These are phyloP conservation scores for Mucor plumbeus DNA, from an alignment of 371 early-diverging fungal species.

Conservation along the genomic window DNA sequence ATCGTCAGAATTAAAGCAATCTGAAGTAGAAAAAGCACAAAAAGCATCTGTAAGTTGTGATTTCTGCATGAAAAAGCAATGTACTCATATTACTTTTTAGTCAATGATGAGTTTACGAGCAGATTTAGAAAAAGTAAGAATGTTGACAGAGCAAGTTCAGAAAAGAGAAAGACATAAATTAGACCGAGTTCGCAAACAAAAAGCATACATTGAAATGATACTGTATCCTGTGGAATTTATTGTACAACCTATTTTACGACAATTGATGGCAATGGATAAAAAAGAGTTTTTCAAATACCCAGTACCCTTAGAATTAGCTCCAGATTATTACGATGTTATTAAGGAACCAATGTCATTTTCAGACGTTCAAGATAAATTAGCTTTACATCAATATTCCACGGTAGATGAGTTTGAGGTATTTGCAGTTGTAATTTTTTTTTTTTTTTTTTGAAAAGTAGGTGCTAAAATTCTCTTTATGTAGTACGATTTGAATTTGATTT, in stretches of 20 bases:
- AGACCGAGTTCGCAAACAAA: constrained; percentile 61
- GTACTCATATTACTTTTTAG: constrained; percentile 18
- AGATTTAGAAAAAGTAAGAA: constrained; percentile 87
- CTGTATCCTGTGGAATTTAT: constrained; percentile 77
- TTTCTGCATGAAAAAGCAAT: too few species aligned
- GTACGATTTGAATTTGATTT: constrained; percentile 73
- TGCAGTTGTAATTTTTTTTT: neutral
- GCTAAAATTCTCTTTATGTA: constrained; percentile 19
- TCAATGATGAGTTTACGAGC: constrained; percentile 68
- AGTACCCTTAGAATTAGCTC: constrained; percentile 77
- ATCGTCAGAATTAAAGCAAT: constrained; percentile 79
- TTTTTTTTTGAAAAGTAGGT: too few species aligned
- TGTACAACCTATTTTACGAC: constrained; percentile 64
- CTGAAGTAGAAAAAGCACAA: constrained; percentile 77
- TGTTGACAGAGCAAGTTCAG: constrained; percentile 84
- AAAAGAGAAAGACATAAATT: constrained; percentile 89
- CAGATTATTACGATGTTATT: constrained; percentile 82
- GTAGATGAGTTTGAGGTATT: constrained; percentile 51
- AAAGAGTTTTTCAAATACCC: constrained; percentile 65
- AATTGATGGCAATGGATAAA: constrained; percentile 64
- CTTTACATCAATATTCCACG: constrained; percentile 38
- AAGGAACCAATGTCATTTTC: constrained; percentile 64
- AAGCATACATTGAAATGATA: constrained; percentile 69
- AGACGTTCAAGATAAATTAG: constrained; percentile 55
- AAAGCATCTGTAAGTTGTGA: constrained; percentile 54